phyloP scores from a whole-genome alignment of 2,329 filamentous ascomycete species.

The Pyricularia sp. region DNA sequence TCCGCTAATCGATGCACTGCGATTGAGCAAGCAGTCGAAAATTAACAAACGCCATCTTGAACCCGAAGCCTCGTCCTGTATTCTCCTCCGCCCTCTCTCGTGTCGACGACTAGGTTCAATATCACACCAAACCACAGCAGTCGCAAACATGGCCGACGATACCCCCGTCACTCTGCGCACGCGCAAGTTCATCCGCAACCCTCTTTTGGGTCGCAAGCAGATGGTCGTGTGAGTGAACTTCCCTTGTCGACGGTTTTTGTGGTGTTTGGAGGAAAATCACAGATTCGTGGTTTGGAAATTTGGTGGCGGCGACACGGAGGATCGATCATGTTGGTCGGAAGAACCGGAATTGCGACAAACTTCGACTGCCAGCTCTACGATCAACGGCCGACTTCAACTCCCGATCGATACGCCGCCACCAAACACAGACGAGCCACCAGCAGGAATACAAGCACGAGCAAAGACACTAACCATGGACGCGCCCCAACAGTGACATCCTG shows the following conservation, averaged over 20 bases:
- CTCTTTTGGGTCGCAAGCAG: slow-evolving; percentile 96
- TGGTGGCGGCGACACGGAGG: not conserved
- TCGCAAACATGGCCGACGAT: slow-evolving; percentile 73
- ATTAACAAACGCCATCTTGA: not conserved
- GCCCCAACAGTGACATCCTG: slow-evolving; percentile 75
- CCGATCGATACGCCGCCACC: not conserved
- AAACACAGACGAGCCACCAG: not conserved
- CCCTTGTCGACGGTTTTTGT: not conserved
- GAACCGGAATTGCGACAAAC: not conserved
- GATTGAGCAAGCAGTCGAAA: not conserved
- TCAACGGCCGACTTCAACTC: not conserved
- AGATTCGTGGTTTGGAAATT: not conserved
- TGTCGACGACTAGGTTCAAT: slow-evolving; percentile 5
- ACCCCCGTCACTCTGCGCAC: slow-evolving; percentile 76
- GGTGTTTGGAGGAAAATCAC: not conserved
- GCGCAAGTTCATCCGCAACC: slow-evolving; percentile 99
- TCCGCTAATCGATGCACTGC: not conserved
- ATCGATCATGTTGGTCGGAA: not conserved
- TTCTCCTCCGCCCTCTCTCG: not conserved
- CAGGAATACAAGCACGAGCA: not conserved
- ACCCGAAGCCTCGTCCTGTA: not conserved
- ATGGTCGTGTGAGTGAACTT: slow-evolving; percentile 89
- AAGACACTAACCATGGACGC: not conserved
- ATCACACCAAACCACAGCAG: slow-evolving; percentile 11
- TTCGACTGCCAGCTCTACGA: not conserved